Conservation (phyloP, 2,329 filamentous ascomycete species). For the Arthrobotrys iridis region DNA sequence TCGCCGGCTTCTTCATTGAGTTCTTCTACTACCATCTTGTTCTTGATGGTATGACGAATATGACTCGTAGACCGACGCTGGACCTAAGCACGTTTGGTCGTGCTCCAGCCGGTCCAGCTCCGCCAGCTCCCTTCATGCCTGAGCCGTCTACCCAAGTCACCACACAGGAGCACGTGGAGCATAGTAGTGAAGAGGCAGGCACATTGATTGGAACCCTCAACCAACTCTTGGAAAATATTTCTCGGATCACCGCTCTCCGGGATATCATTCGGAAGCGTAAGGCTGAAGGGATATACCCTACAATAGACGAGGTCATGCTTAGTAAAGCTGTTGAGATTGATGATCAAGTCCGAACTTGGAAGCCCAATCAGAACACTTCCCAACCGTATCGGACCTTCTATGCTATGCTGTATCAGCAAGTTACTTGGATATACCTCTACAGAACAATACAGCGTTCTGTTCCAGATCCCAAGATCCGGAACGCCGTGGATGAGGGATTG, state of each 20-base stretch:
- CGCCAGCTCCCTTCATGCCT: constrained; percentile 38
- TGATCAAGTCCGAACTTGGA: constrained; percentile 77
- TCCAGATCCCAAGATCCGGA: constrained; percentile 68
- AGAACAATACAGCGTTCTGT: constrained; percentile 70
- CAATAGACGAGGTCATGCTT: constrained; percentile 77
- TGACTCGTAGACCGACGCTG: constrained; percentile 20
- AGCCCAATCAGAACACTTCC: constrained; percentile 65
- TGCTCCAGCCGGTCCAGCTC: not conserved
- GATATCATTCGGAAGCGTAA: constrained; percentile 78
- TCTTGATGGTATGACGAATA: constrained; percentile 45
- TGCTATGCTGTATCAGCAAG: constrained; percentile 71
- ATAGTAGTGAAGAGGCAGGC: constrained; percentile 65
- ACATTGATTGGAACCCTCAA: constrained; percentile 82
- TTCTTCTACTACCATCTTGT: constrained; percentile 50
- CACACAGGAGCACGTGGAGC: constrained; percentile 1
- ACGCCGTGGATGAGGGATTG: constrained; percentile 70
- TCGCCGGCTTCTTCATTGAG: constrained; percentile 48
- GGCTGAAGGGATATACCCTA: constrained; percentile 70
- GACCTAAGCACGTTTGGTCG: constrained; percentile 30
- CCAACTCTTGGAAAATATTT: constrained; percentile 80
- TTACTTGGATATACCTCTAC: constrained; percentile 72
- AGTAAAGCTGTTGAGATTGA: constrained; percentile 80
- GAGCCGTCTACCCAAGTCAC: constrained; percentile 23
- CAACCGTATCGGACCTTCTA: constrained; percentile 68
- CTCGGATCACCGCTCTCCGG: constrained; percentile 79